phyloP scores from a whole-genome alignment of 805 yeast genomes.

The Isabelozyma pseudorhagii region DNA sequence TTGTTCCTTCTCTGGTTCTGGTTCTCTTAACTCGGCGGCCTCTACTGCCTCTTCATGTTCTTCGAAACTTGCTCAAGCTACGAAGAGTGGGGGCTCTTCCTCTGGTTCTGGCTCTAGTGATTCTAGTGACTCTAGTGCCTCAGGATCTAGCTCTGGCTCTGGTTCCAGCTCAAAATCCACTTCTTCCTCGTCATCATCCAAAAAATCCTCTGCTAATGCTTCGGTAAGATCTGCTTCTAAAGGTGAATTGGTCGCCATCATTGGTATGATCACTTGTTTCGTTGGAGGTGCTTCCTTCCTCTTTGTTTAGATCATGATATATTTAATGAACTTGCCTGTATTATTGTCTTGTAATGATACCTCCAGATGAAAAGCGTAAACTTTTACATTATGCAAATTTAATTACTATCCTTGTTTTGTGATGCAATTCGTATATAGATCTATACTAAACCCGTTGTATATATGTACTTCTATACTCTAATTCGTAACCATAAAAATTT shows the following conservation, averaged over 20 bases:
- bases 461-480: conserved; percentile 8
- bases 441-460: not conserved
- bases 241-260: conserved; percentile 30
- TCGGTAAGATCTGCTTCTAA: conserved; percentile 23
- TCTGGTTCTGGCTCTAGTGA: conserved; percentile 9
- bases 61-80: conserved; percentile 16
- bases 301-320: conserved; percentile 9
- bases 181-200: conserved; percentile 21
- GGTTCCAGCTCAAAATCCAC: conserved; percentile 17
- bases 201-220: conserved; percentile 14
- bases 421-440: not conserved
- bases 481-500: conserved; percentile 82
- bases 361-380: not conserved
- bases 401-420: not conserved
- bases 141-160: conserved; percentile 18
- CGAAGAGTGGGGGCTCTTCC: conserved; percentile 9
- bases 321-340: not conserved
- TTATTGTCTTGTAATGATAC: conserved; percentile 2
- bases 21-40: conserved; percentile 37
- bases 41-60: conserved; percentile 30
- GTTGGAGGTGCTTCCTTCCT: conserved; percentile 44
- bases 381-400: no score
- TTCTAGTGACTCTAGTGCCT: conserved; percentile 19
- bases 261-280: conserved; percentile 33
- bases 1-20: conserved; percentile 72